Percentiles rank a stretch among this genome's conserved stretches.
Conservation (phyloP, 1,139 yeast genomes). For the Diutina siamensis region DNA sequence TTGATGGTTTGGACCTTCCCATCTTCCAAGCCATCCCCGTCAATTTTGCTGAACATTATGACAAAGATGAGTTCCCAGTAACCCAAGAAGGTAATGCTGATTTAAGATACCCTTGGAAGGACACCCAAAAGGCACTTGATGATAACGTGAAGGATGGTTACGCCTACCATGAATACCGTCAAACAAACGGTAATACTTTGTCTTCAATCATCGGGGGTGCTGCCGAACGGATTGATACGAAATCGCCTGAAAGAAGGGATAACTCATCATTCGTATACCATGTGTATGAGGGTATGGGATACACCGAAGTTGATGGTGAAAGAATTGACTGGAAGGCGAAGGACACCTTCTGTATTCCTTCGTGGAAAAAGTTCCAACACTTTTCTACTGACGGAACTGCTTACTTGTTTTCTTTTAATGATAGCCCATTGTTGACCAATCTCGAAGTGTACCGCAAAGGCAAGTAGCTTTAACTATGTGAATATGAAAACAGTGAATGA, state of each 20-base stretch:
- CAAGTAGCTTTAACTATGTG: too few species aligned
- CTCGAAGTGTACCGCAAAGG: slow-evolving; percentile 4
- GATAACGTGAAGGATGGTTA: slow-evolving; percentile 8
- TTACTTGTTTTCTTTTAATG: neutral
- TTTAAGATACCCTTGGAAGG: slow-evolving; percentile 13
- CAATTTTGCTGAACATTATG: slow-evolving; percentile 14
- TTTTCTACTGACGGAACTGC: slow-evolving; percentile 6
- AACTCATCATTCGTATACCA: slow-evolving; percentile 13
- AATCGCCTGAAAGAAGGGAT: slow-evolving; percentile 12
- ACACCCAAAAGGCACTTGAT: slow-evolving; percentile 11
- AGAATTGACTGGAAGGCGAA: slow-evolving; percentile 11
- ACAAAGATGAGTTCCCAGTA: slow-evolving; percentile 12
- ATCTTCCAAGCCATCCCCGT: slow-evolving; percentile 15
- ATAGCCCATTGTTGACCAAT: slow-evolving; percentile 6
- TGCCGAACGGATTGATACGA: slow-evolving; percentile 12
- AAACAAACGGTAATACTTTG: slow-evolving; percentile 6
- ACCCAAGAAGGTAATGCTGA: slow-evolving; percentile 9
- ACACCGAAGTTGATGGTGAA: slow-evolving; percentile 10
- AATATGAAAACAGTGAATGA: too few species aligned
- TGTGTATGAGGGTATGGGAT: slow-evolving; percentile 12
- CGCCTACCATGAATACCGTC: slow-evolving; percentile 10
- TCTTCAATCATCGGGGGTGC: slow-evolving; percentile 13
- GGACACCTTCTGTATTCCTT: slow-evolving; percentile 14
- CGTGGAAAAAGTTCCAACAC: slow-evolving; percentile 13
- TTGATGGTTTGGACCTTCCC: slow-evolving; percentile 15